Conservation (phyloP, 495 filamentous ascomycete genomes). For the Aspergillus funiculosus region DNA sequence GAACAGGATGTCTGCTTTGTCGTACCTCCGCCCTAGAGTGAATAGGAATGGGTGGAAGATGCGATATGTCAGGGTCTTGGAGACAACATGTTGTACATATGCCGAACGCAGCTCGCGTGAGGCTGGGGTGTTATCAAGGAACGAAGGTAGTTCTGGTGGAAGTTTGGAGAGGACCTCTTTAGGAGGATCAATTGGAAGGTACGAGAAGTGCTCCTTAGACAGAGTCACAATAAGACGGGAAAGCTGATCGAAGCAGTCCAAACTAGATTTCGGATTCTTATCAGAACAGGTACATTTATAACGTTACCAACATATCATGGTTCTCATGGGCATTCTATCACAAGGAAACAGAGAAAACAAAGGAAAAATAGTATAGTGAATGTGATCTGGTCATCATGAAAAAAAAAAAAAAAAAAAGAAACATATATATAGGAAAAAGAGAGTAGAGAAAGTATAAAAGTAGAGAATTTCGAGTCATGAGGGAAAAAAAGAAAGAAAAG, state of each 20-base stretch:
- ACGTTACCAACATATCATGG: conserved; percentile 34
- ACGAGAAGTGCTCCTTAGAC: conserved; percentile 51
- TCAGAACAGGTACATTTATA: conserved; percentile 42
- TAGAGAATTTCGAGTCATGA: conserved; percentile 16
- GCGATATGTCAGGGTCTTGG: conserved; percentile 54
- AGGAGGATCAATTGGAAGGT: conserved; percentile 52
- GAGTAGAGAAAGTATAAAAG: no score
- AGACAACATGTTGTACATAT: conserved; percentile 56
- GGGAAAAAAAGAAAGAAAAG: conserved; percentile 15
- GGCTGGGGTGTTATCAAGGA: conserved; percentile 47
- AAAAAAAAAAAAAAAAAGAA: conserved; percentile 20
- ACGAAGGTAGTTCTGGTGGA: conserved; percentile 51
- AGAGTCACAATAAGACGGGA: conserved; percentile 53
- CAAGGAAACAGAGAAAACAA: conserved; percentile 18
- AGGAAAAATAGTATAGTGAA: conserved; percentile 9
- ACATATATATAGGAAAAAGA: conserved; percentile 10
- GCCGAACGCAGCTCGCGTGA: conserved; percentile 53
- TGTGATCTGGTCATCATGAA: conserved; percentile 12
- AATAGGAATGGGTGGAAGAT: conserved; percentile 63
- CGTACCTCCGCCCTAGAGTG: conserved; percentile 54
- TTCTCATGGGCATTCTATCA: conserved; percentile 31
- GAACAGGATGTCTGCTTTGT: conserved; percentile 59
- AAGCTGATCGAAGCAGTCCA: conserved; percentile 54
- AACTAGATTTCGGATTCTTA: conserved; percentile 41
- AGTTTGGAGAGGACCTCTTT: conserved; percentile 48